Conservation (phyloP, 208 protist species). For the Leishmania gerbilli region DNA sequence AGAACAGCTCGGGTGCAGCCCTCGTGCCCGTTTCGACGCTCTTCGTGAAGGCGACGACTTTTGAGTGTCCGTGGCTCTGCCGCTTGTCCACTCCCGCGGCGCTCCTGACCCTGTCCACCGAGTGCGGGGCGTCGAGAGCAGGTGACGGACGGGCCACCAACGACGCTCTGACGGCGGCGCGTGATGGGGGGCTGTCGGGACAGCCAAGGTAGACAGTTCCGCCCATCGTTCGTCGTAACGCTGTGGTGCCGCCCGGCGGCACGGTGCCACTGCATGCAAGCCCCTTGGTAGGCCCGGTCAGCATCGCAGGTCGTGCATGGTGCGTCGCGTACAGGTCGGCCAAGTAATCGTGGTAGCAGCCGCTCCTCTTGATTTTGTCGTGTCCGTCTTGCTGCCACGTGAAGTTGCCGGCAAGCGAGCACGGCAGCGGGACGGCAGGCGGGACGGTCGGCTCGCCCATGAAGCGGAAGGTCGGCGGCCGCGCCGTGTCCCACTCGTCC, state of each 20-base stretch:
- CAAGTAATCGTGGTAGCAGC: constrained; percentile 41
- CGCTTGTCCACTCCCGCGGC: background rate
- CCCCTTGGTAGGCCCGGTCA: too few species aligned
- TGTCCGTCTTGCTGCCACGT: constrained; percentile 20
- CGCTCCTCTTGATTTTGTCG: constrained; percentile 1
- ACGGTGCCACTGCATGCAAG: background rate
- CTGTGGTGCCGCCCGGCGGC: background rate
- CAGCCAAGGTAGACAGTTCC: background rate
- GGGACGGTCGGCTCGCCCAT: constrained; percentile 44
- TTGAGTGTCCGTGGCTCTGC: background rate
- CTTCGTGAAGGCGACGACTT: background rate
- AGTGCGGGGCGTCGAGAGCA: background rate
- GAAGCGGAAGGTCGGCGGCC: constrained; percentile 53
- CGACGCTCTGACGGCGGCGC: background rate
- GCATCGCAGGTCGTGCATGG: constrained; percentile 1
- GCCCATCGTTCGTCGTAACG: background rate
- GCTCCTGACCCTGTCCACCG: background rate
- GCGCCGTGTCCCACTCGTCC: constrained; percentile 46
- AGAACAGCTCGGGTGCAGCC: too few species aligned
- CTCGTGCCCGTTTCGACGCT: background rate
- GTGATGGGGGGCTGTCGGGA: background rate
- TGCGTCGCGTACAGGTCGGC: constrained; percentile 27
- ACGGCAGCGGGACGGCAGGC: constrained; percentile 24
- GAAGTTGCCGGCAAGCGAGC: constrained; percentile 14
- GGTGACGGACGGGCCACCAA: background rate